These are phyloP conservation scores for Chenopodium album DNA, from an alignment of 148 eudicot species.

Conservation along the genomic window DNA sequence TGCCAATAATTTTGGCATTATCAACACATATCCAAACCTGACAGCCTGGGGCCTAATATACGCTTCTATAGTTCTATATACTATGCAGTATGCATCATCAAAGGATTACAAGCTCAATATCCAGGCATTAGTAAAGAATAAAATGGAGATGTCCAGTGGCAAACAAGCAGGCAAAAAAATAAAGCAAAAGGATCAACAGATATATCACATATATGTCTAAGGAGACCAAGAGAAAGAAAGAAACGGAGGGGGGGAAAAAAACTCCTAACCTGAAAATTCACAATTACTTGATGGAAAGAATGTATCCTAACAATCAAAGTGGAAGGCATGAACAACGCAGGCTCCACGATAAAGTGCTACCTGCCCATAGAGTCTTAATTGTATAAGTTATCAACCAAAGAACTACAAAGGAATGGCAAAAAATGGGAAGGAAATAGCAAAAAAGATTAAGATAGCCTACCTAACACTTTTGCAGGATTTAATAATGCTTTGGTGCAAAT, in stretches of 20 bases:
- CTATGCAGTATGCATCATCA: not conserved
- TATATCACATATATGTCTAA: not conserved
- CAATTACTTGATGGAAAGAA: not conserved
- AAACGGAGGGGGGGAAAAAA: not conserved
- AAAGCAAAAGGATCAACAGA: not conserved
- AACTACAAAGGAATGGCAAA: conserved; percentile 2
- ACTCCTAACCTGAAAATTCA: not conserved
- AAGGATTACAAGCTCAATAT: not conserved
- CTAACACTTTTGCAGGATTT: conserved; percentile 1
- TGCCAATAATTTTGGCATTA: not conserved
- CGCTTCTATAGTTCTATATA: not conserved
- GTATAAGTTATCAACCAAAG: not conserved
- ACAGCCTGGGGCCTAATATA: not conserved
- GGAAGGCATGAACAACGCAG: not conserved
- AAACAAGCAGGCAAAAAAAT: not conserved
- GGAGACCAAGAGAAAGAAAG: not conserved
- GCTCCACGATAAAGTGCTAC: not conserved
- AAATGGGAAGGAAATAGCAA: not conserved
- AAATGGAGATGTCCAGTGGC: not conserved
- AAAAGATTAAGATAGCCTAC: not conserved
- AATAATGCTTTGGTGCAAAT: not conserved
- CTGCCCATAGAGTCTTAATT: not conserved
- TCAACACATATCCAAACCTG: not conserved
- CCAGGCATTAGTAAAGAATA: not conserved
- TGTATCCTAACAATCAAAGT: not conserved